These are phyloP conservation scores for Eucalyptus cloeziana DNA, from an alignment of 345 rosid species.

Conservation along the genomic window DNA sequence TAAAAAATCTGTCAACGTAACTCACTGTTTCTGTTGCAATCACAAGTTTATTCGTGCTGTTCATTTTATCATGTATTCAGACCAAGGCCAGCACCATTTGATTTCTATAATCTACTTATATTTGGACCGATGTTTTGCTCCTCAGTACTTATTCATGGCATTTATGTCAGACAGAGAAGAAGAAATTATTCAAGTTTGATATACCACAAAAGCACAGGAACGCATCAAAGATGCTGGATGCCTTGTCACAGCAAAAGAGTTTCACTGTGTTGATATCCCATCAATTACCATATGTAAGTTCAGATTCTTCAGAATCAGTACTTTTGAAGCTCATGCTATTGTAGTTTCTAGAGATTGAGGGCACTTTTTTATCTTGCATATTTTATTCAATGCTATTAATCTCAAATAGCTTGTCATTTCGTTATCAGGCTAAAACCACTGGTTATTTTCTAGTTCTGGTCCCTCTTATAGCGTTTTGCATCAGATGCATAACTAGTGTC, in stretches of 20 bases:
- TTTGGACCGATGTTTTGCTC: not conserved
- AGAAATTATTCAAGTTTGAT: not conserved
- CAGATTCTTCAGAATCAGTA: not conserved
- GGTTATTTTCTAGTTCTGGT: conserved; percentile 28
- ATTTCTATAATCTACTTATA: not conserved
- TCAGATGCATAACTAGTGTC: conserved; percentile 16
- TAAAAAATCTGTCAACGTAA: not conserved
- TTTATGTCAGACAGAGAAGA: conserved; percentile 4
- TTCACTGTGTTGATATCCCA: not conserved
- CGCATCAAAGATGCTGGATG: not conserved
- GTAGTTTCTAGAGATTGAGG: not conserved
- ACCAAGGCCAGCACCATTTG: not conserved
- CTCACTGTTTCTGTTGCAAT: not conserved
- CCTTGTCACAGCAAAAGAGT: not conserved
- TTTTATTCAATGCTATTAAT: not conserved
- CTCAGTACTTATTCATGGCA: not conserved
- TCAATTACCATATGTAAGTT: conserved; percentile 14
- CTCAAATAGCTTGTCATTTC: not conserved
- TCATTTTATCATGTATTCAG: not conserved
- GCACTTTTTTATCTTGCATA: not conserved
- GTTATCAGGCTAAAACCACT: conserved; percentile 15
- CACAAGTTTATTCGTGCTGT: not conserved
- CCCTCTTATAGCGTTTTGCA: conserved; percentile 22
- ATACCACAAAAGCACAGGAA: not conserved
- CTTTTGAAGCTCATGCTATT: not conserved